A percentile compares a stretch with the other conserved stretches of the same genome.
Conservation (phyloP, 2,329 filamentous ascomycete species). For the Aspergillus ustus region DNA sequence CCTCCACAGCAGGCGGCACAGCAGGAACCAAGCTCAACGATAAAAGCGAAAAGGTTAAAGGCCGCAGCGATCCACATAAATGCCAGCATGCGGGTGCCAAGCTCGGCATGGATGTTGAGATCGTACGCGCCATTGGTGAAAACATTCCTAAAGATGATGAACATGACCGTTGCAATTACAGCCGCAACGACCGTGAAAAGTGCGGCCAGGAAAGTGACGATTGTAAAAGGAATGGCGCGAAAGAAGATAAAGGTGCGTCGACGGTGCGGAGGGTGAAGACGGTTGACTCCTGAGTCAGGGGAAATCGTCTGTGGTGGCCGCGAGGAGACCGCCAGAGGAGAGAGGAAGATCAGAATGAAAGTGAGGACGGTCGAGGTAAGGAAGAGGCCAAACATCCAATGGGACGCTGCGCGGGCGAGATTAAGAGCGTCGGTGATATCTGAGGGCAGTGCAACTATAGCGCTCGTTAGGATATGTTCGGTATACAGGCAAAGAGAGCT, state of each 20-base stretch:
- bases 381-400: slow-evolving; percentile 91
- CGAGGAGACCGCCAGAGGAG: slow-evolving; percentile 56
- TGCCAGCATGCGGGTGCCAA: slow-evolving; percentile 76
- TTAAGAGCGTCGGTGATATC: slow-evolving; percentile 74
- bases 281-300: slow-evolving; percentile 32
- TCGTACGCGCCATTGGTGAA: slow-evolving; percentile 69
- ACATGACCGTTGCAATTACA: slow-evolving; percentile 81
- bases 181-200: slow-evolving; percentile 72
- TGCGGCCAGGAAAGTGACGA: slow-evolving; percentile 70
- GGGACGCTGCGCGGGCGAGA: slow-evolving; percentile 74
- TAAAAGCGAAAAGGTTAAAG: slow-evolving; percentile 69
- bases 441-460: slow-evolving; percentile 72
- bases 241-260: slow-evolving; percentile 43
- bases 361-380: slow-evolving; percentile 71
- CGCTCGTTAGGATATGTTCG: neutral
- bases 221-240: slow-evolving; percentile 67
- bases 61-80: slow-evolving; percentile 87
- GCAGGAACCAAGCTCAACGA: slow-evolving; percentile 74
- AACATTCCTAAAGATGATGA: slow-evolving; percentile 77
- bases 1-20: slow-evolving; percentile 65
- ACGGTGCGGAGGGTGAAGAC: slow-evolving; percentile 39
- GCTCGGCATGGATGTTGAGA: slow-evolving; percentile 73
- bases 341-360: slow-evolving; percentile 71
- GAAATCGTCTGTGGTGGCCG: slow-evolving; percentile 41
- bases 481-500: slow-evolving; percentile 27